These are phyloP conservation scores for Obelidium mucronatum DNA, from an alignment of 192 early-diverging fungal species.

Conservation along the genomic window DNA sequence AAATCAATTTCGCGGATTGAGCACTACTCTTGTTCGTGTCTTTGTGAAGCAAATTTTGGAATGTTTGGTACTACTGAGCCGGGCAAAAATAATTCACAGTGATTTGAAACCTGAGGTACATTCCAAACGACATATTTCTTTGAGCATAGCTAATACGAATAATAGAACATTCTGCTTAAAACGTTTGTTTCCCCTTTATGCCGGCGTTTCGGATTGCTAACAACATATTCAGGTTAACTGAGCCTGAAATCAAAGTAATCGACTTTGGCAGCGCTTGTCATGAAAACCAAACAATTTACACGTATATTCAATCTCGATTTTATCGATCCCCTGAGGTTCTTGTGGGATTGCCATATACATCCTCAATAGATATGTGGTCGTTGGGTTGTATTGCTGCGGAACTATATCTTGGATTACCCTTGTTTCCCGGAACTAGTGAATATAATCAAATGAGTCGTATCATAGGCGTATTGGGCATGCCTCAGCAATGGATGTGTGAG, in stretches of 20 bases:
- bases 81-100: conserved; percentile 94
- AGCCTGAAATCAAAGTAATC: conserved; percentile 94
- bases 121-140: conserved; percentile 7
- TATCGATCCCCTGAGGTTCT: conserved; percentile 97
- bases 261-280: conserved; percentile 99
- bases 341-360: conserved; percentile 90
- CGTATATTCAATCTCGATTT: conserved; percentile 98
- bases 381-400: conserved; percentile 97
- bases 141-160: too few species aligned
- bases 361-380: conserved; percentile 98
- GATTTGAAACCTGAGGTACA: conserved; percentile 94
- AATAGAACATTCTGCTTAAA: conserved; percentile 86
- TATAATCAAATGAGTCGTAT: conserved; percentile 96
- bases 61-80: conserved; percentile 83
- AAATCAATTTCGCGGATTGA: conserved; percentile 94
- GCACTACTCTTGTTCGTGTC: conserved; percentile 91
- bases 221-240: not conserved
- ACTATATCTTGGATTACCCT: conserved; percentile 91
- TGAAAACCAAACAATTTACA: conserved; percentile 93
- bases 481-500: conserved; percentile 93
- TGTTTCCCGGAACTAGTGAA: conserved; percentile 96
- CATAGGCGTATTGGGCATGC: conserved; percentile 90
- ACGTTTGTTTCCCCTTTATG: conserved; percentile 69
- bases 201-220: too few species aligned
- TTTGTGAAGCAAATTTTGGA: conserved; percentile 95